A percentile compares a stretch with the other conserved stretches of the same genome.
Conservation (phyloP, 2,329 filamentous ascomycete genomes). For the Colletotrichum sidae region DNA sequence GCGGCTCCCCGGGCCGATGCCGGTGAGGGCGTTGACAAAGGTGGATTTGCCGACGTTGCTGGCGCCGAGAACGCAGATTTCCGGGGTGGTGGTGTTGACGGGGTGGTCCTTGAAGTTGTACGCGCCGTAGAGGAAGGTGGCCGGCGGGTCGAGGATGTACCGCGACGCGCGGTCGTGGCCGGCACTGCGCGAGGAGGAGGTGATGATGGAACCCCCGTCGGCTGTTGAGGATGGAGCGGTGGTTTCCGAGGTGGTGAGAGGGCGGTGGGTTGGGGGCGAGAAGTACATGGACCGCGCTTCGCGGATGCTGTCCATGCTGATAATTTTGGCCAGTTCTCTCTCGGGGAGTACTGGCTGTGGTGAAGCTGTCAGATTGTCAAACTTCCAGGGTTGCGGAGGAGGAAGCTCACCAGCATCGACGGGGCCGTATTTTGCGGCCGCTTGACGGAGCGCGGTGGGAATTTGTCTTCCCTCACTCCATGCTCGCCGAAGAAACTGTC, state of each 20-base stretch:
- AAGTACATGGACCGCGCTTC: conserved; percentile 26
- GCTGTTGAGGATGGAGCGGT: neutral
- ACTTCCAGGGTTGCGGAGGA: neutral
- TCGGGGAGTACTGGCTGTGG: conserved; percentile 16
- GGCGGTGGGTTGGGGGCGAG: conserved; percentile 10
- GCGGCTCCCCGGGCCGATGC: conserved; percentile 45
- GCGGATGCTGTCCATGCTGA: conserved; percentile 14
- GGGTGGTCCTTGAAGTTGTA: conserved; percentile 60
- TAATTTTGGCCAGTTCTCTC: conserved; percentile 25
- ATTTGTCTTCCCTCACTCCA: too few species aligned
- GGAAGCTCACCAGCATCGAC: too few species aligned
- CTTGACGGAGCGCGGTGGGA: too few species aligned
- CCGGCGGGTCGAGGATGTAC: conserved; percentile 30
- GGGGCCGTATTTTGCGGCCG: too few species aligned
- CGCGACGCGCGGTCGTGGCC: conserved; percentile 11
- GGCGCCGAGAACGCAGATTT: conserved; percentile 84
- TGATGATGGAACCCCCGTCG: conserved; percentile 20
- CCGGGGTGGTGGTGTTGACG: conserved; percentile 64
- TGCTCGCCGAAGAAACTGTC: too few species aligned
- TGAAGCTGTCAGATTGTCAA: neutral
- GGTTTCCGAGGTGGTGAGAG: neutral
- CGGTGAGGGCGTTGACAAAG: conserved; percentile 84
- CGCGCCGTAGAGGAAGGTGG: conserved; percentile 62
- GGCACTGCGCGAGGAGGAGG: neutral
- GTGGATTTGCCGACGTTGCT: conserved; percentile 93